Evolutionary conservation across 2,329 filamentous ascomycete species (phyloP), one percentile per base, ranked within the genome.

Genomic region (Ophioceras dolichostomum): DNA sequence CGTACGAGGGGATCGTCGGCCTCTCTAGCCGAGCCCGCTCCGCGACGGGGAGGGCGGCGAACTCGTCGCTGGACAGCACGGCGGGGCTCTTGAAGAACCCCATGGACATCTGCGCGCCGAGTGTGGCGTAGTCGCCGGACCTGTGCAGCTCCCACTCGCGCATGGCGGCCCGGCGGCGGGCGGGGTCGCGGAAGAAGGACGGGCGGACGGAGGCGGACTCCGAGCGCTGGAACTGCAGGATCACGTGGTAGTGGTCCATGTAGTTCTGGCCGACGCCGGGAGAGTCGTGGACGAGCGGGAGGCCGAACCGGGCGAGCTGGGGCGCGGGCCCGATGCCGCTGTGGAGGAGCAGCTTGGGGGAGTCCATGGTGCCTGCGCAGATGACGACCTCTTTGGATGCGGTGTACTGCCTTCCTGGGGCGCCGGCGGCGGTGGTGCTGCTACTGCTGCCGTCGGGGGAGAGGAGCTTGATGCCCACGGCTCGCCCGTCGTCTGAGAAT

Each of bases 281-380:
- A 27, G 76, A 62, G 47, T 77, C 67, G 44, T 65, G 61, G 37
- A 75, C 64, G n/a, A 73, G 62, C 18, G 62, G 59, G 39, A 78
- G 71, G 43, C 65, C 65, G 21, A 75, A 62, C n/a, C 55, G 51
- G 43, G 63, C 53, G 10, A 78, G 64, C 53, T 76, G 67, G 29
- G 61, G 56, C 44, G 64, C 62, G 32, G 72, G 70, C 19, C 73
- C 73, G 32, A 77, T 56, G 27, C 73, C 73, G 4, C 70, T 75
- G 43, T 71, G 63, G 38, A 75, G 59, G 56, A 77, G 64, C 31
- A 77, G 63, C 24, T 83, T 76, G 22, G 84, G 83, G 2, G 84
- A 89, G 58, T 91, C 83, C 43, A 91, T 72, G 41, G 85, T 83
- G 49, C 85, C 85, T 22, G 82, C 84, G 54, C 73, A 82, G 46